Evolutionary conservation across 2,329 filamentous ascomycete genomes (phyloP).

Genomic region (Magnaporthiopsis incrustans): DNA sequence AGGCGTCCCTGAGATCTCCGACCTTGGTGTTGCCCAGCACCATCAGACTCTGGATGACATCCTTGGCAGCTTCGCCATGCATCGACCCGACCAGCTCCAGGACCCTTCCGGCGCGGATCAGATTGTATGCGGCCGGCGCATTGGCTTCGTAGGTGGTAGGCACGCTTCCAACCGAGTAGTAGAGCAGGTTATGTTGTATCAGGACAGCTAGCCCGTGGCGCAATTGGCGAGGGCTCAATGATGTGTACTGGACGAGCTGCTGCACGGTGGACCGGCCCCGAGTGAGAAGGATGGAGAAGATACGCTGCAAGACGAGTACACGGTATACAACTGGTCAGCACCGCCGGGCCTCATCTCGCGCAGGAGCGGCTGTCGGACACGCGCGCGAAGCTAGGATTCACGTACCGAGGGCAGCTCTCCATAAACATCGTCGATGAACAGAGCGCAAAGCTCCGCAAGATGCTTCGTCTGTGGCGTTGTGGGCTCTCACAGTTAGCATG

Average conservation of each 20-base stretch:
- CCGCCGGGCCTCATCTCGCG: neutral
- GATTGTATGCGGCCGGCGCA: conserved; percentile 67
- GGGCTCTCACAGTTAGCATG: conserved; percentile 17
- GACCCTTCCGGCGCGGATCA: conserved; percentile 76
- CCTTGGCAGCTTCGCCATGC: conserved; percentile 66
- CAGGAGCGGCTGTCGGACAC: neutral
- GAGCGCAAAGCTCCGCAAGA: conserved; percentile 78
- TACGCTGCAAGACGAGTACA: conserved; percentile 50
- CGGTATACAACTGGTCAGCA: neutral
- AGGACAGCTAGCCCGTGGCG: conserved; percentile 77
- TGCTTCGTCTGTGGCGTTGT: conserved; percentile 52
- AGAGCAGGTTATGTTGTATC: conserved; percentile 80
- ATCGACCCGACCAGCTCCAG: conserved; percentile 65
- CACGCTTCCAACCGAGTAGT: conserved; percentile 47
- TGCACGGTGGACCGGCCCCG: conserved; percentile 68
- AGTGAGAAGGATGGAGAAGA: conserved; percentile 70
- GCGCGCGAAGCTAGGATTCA: neutral
- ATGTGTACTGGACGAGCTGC: conserved; percentile 63
- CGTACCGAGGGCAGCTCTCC: conserved; percentile 88
- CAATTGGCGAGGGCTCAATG: conserved; percentile 65
- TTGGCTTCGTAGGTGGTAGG: conserved; percentile 71
- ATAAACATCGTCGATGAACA: conserved; percentile 82
- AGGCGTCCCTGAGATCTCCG: conserved; percentile 60
- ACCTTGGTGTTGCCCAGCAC: conserved; percentile 70
- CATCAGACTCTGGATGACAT: conserved; percentile 67